Percentiles rank a stretch among this genome's conserved stretches.
phyloP scores from a whole-genome alignment of 2,329 filamentous ascomycete species.

The Sordariomycetes sp. region DNA sequence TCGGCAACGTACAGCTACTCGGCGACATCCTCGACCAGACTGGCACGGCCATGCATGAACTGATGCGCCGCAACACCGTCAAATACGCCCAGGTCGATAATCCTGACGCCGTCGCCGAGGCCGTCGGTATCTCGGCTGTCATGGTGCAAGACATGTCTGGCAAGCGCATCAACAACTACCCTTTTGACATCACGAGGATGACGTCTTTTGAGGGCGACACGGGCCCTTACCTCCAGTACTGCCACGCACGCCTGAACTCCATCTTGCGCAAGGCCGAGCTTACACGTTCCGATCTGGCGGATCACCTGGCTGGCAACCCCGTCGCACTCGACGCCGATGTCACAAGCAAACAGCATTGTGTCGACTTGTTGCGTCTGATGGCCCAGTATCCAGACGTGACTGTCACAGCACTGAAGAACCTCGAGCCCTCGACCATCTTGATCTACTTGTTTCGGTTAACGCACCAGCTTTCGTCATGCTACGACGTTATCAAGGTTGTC shows the following conservation, averaged over 20 bases:
- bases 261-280: conserved; percentile 15
- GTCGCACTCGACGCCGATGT: conserved; percentile 1
- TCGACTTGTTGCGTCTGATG: conserved; percentile 48
- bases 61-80: conserved; percentile 61
- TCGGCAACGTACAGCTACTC: neutral
- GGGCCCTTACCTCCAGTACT: conserved; percentile 63
- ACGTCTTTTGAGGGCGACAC: conserved; percentile 65
- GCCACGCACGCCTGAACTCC: conserved; percentile 50
- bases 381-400: conserved; percentile 56
- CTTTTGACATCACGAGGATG: conserved; percentile 63
- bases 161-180: conserved; percentile 41
- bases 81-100: conserved; percentile 51
- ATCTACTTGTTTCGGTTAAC: conserved; percentile 36
- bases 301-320: conserved; percentile 9
- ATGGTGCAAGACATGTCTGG: conserved; percentile 68
- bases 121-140: conserved; percentile 55
- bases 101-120: conserved; percentile 52
- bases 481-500: no score
- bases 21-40: conserved; percentile 27
- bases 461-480: neutral
- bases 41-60: conserved; percentile 59
- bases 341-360: conserved; percentile 21
- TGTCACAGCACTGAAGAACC: conserved; percentile 49
- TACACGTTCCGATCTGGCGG: conserved; percentile 7
- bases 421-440: conserved; percentile 54